Conservation (phyloP, 352 stramenopile genomes). For the Globisporangium iwayamae region DNA sequence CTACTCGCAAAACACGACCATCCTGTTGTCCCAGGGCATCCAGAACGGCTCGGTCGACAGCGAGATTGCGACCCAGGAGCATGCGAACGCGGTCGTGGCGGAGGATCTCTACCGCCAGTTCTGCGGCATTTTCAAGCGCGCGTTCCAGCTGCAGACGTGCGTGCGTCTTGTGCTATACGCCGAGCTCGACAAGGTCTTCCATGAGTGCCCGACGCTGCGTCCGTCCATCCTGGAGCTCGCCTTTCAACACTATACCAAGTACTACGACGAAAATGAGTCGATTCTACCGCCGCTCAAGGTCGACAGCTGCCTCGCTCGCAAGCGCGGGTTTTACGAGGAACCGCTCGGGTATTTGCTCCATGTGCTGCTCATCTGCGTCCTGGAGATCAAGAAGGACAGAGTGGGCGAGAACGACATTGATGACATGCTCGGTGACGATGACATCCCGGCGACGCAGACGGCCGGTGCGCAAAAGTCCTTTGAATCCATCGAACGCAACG, state of each 20-base stretch:
- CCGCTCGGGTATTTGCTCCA: constrained; percentile 40
- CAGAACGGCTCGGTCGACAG: constrained; percentile 5
- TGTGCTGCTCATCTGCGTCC: constrained; percentile 30
- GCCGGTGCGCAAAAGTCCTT: constrained; percentile 19
- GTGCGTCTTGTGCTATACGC: constrained; percentile 49
- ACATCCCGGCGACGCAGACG: constrained; percentile 34
- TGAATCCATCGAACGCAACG: constrained; percentile 22
- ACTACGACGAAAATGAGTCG: constrained; percentile 45
- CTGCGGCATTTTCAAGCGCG: constrained; percentile 44
- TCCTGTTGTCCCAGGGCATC: constrained; percentile 31
- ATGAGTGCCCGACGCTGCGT: constrained; percentile 37
- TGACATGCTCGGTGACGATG: constrained; percentile 32
- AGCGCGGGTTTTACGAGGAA: constrained; percentile 35
- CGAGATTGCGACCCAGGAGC: constrained; percentile 37
- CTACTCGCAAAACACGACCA: constrained; percentile 45
- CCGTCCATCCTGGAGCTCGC: constrained; percentile 44
- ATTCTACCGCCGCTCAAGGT: constrained; percentile 46
- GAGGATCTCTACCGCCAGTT: constrained; percentile 62
- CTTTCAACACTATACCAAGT: constrained; percentile 38
- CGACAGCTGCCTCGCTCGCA: constrained; percentile 30
- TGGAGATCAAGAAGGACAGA: constrained; percentile 18
- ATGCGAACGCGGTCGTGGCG: constrained; percentile 33
- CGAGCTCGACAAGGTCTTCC: constrained; percentile 38
- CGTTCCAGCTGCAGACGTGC: constrained; percentile 39
- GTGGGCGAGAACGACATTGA: constrained; percentile 18